Conservation (phyloP, 768 basidiomycete genomes). For the Russula emetica region DNA sequence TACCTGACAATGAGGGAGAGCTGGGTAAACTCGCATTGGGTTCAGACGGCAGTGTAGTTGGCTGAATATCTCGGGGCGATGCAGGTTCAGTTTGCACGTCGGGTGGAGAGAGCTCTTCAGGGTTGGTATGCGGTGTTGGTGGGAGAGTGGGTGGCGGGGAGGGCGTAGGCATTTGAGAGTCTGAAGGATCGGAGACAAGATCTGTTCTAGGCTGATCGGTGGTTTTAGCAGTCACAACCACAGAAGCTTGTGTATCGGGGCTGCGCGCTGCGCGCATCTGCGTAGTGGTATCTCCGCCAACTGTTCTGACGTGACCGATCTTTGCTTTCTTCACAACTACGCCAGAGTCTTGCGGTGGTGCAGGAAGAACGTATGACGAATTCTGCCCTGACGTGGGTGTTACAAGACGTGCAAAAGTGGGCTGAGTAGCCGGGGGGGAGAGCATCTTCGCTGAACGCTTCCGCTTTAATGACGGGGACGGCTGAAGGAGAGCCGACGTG, state of each 20-base stretch:
- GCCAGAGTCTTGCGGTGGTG: not conserved
- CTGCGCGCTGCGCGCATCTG: slow-evolving; percentile 4
- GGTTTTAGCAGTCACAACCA: not conserved
- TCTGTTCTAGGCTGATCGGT: not conserved
- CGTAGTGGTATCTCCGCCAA: slow-evolving; percentile 4
- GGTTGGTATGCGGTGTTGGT: not conserved
- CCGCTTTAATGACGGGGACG: slow-evolving; percentile 22
- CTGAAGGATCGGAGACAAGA: slow-evolving; percentile 3
- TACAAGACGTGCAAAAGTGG: slow-evolving; percentile 17
- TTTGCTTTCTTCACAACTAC: slow-evolving; percentile 7
- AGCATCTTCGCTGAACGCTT: slow-evolving; percentile 17
- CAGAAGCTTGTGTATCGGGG: not conserved
- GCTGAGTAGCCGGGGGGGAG: slow-evolving; percentile 9
- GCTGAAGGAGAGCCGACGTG: slow-evolving; percentile 9
- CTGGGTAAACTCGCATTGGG: not conserved
- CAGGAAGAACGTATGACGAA: not conserved
- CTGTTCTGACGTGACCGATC: slow-evolving; percentile 14
- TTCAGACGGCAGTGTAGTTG: not conserved
- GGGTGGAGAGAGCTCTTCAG: not conserved
- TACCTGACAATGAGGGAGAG: not conserved
- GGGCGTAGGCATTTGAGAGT: not conserved
- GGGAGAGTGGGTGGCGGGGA: not conserved
- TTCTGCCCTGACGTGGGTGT: slow-evolving; percentile 4
- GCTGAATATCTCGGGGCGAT: not conserved
- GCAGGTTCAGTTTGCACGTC: not conserved